phyloP scores from a whole-genome alignment of 768 basidiomycete species.

The Kwoniella shandongensis region DNA sequence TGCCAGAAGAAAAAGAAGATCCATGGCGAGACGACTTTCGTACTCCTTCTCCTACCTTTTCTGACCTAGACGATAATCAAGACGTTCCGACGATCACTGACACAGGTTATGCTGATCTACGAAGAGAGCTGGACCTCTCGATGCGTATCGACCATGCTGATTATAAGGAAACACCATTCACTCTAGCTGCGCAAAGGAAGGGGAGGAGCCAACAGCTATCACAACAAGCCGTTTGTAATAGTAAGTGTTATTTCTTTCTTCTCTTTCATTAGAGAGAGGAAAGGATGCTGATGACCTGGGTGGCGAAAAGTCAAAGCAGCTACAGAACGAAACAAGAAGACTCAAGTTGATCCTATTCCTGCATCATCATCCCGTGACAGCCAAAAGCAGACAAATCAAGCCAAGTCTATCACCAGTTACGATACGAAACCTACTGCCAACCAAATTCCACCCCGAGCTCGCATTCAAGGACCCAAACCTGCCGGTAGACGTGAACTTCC shows the following conservation, averaged over 20 bases:
- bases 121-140: conserved; percentile 14
- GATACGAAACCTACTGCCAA: neutral
- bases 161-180: conserved; percentile 25
- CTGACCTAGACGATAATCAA: conserved; percentile 11
- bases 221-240: neutral
- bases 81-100: neutral
- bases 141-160: conserved; percentile 13
- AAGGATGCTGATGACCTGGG: neutral
- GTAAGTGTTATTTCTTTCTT: neutral
- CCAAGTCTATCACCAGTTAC: neutral
- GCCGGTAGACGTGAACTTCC: neutral
- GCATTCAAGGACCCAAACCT: neutral
- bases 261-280: neutral
- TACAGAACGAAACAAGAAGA: neutral
- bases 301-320: neutral
- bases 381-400: neutral
- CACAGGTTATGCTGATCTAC: conserved; percentile 6
- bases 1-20: too few relatives aligned
- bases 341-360: neutral
- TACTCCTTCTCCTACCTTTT: conserved; percentile 8
- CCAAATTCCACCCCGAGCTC: neutral
- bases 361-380: conserved; percentile 1
- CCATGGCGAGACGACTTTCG: conserved; percentile 8
- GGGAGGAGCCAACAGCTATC: neutral
- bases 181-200: conserved; percentile 19